Conservation (phyloP, 345 rosid species). For the Syzygium aromaticum region DNA sequence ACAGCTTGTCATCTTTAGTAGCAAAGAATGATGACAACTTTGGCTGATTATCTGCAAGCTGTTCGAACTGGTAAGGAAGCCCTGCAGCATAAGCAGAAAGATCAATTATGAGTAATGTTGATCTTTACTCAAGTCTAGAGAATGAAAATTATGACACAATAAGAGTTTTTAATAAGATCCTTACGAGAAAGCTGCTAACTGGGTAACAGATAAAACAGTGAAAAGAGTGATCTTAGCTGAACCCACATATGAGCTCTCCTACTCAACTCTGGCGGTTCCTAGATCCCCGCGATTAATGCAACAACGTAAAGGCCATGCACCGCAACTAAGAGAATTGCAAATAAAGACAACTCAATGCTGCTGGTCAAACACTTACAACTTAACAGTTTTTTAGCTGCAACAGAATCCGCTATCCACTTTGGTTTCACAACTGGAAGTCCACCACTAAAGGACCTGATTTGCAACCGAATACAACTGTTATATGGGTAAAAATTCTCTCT, state of each 20-base stretch:
- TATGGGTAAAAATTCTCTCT: background rate
- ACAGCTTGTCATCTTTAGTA: conserved; percentile 15
- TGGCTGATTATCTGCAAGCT: conserved; percentile 73
- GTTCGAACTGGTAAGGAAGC: conserved; percentile 91
- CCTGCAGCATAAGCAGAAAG: conserved; percentile 29
- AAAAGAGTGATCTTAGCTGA: background rate
- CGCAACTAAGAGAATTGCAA: background rate
- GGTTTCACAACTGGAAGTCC: conserved; percentile 97
- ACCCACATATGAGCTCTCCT: background rate
- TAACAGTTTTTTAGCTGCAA: conserved; percentile 63
- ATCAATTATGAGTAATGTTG: background rate
- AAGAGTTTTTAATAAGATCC: background rate
- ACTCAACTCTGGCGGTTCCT: background rate
- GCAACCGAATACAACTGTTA: background rate
- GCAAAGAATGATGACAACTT: conserved; percentile 74
- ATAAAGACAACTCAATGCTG: background rate
- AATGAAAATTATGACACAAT: background rate
- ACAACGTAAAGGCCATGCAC: background rate
- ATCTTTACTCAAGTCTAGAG: background rate
- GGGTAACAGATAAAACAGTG: background rate
- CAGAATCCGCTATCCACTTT: conserved; percentile 71
- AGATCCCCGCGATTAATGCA: background rate
- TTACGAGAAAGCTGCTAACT: background rate
- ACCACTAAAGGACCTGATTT: conserved; percentile 72
- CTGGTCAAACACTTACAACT: conserved; percentile 51